Evolutionary conservation across 306 rosid genomes (phyloP).

Genomic region (Vigna unguiculata): DNA sequence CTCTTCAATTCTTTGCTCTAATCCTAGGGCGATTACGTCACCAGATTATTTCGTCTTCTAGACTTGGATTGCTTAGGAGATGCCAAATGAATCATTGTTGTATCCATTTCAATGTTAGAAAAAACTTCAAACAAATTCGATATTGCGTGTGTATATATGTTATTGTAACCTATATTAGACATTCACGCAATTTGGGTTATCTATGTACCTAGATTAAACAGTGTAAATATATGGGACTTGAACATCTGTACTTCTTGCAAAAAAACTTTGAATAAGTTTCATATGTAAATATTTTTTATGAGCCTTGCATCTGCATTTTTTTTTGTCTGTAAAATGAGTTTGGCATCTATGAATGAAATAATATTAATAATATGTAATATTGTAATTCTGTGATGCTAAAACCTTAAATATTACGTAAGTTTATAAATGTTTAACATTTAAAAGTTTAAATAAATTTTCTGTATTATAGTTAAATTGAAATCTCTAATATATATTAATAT

Average conservation of each 20-base stretch:
- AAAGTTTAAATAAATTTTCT: too few species aligned
- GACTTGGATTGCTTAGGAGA: slow-evolving; percentile 32
- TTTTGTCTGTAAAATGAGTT: neutral
- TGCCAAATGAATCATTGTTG: slow-evolving; percentile 36
- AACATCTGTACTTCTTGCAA: slow-evolving; percentile 13
- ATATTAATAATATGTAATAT: too few species aligned
- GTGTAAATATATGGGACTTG: slow-evolving; percentile 40
- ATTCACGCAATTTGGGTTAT: slow-evolving; percentile 35
- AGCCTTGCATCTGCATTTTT: slow-evolving; percentile 4
- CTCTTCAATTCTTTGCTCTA: slow-evolving; percentile 29
- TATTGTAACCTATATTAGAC: slow-evolving; percentile 1
- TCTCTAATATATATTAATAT: too few species aligned
- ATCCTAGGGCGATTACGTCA: slow-evolving; percentile 31
- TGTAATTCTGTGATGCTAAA: too few species aligned
- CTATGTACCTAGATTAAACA: slow-evolving; percentile 37
- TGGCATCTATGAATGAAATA: neutral
- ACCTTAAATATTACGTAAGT: too few species aligned
- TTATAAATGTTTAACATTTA: too few species aligned
- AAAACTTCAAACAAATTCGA: neutral
- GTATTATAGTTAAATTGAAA: too few species aligned
- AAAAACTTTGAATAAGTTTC: neutral
- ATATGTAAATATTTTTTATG: neutral
- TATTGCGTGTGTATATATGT: slow-evolving; percentile 34
- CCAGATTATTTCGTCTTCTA: slow-evolving; percentile 15
- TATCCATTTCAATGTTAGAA: slow-evolving; percentile 2